Evolutionary conservation across 1,139 yeast genomes (phyloP).

Genomic region (Geotrichum bryndzae): DNA sequence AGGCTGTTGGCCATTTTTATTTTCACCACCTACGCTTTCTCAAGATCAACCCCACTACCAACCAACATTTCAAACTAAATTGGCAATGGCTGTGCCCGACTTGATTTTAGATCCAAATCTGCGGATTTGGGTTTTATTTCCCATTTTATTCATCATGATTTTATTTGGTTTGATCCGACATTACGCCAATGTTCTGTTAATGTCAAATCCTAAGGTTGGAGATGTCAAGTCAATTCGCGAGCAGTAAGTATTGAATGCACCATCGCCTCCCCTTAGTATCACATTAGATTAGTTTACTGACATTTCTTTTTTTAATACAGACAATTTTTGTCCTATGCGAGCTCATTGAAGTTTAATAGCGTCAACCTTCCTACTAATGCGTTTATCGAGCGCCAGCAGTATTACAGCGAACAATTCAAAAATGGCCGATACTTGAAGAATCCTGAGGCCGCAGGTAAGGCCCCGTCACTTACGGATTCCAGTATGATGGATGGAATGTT

Average conservation of each 20-base stretch:
- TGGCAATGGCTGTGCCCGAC: conserved; percentile 40
- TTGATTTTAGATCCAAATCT: conserved; percentile 71
- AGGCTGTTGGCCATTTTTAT: background rate
- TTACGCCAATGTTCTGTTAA: conserved; percentile 55
- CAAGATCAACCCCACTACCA: background rate
- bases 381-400: conserved; percentile 45
- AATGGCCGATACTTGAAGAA: conserved; percentile 49
- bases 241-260: conserved; percentile 33
- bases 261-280: background rate
- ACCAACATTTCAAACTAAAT: background rate
- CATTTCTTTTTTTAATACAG: conserved; percentile 15
- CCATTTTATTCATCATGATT: conserved; percentile 86
- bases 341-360: conserved; percentile 46
- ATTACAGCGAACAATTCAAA: conserved; percentile 43
- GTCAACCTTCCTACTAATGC: conserved; percentile 44
- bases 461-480: conserved; percentile 67
- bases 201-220: conserved; percentile 53
- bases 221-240: conserved; percentile 54
- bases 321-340: conserved; percentile 49
- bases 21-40: background rate
- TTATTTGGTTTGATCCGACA: conserved; percentile 79
- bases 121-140: conserved; percentile 85
- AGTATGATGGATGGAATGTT: conserved; percentile 66
- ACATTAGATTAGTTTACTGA: background rate
- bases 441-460: conserved; percentile 40